Base-by-base conservation (phyloP, 2,329 filamentous ascomycete species). In the Aspergillus sp. region DNA sequence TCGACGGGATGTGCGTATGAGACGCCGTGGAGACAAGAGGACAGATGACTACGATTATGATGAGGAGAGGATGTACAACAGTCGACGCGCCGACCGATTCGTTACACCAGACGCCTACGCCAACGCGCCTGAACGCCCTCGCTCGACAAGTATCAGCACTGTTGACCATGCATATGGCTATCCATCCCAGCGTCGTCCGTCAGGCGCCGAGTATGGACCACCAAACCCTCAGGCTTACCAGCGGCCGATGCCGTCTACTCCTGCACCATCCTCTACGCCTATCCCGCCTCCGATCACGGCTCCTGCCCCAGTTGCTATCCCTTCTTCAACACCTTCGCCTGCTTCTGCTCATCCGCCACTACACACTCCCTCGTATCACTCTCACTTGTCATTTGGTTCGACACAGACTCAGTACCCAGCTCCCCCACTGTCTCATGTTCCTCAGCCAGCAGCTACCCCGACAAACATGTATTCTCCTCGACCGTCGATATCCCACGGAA, bases 1-100 rank as follows among this genome's bases (percentile, higher is more conserved):
- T 68, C 86, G 95, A 56, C 90, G 95, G 62, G 95, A 98, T 76
- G 91, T 96, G 6, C 87, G 92, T 57, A 96, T 96, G 90, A 87
- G 92, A 75, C 88, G 91, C 70, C 87, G 91, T 39, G 89, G 91
- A 59, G 83, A 83, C 60, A 93, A 93, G 77, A 77, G 81, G 11
- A 79, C 79, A 49, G 84, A 86, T 64, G 86, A 89, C 20, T 89
- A 87, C 70, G 86, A 90, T n/a, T 88, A 84, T 59, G 82, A 85
- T 12, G 82, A 83, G 9, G 80, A 83, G n/a, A 74, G 73, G 42
- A 74, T 73, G 6, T 80, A 80, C 61, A 74, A 78, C 41, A 42
- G 56, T 15, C 77, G 77, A 41, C 56, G 51, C 5, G 72, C 77
- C 4, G 77, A 82, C 61, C 77, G 80, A 63, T 82, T 78, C 49